Conservation (phyloP, 192 early-diverging fungal species). For the Diversispora eburnea region DNA sequence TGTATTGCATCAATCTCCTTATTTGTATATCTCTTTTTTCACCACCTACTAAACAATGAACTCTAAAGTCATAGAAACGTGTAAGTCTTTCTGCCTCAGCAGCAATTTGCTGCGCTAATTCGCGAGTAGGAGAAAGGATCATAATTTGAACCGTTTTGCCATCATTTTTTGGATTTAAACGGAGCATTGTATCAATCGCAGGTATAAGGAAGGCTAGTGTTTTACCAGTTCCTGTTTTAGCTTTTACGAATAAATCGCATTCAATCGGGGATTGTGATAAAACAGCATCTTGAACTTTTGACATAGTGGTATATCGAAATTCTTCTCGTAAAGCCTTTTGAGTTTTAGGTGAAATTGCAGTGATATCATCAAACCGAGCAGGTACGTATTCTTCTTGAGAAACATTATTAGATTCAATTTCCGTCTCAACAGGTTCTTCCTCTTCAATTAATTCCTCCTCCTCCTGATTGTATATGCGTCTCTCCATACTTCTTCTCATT, state of each 20-base stretch:
- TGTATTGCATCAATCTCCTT: slow-evolving; percentile 39
- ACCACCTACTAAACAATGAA: slow-evolving; percentile 77
- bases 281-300: slow-evolving; percentile 84
- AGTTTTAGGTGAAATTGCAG: slow-evolving; percentile 45
- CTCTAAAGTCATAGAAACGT: slow-evolving; percentile 54
- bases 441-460: too few species aligned
- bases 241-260: slow-evolving; percentile 86
- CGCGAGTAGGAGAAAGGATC: slow-evolving; percentile 87
- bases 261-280: slow-evolving; percentile 63
- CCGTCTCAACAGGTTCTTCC: too few species aligned
- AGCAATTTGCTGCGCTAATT: slow-evolving; percentile 84
- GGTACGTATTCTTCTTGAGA: slow-evolving; percentile 43
- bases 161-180: slow-evolving; percentile 37
- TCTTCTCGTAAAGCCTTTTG: slow-evolving; percentile 53
- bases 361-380: slow-evolving; percentile 50
- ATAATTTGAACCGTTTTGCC: slow-evolving; percentile 59
- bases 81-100: slow-evolving; percentile 68
- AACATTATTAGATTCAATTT: not conserved
- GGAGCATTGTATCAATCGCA: slow-evolving; percentile 70
- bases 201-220: slow-evolving; percentile 93
- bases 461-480: too few species aligned
- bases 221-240: slow-evolving; percentile 98
- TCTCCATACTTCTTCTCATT: too few species aligned
- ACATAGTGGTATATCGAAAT: slow-evolving; percentile 77
- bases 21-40: slow-evolving; percentile 60